These are phyloP conservation scores for Cyanidium caldarium DNA, from an alignment of 23 red algal species.

Conservation along the genomic window DNA sequence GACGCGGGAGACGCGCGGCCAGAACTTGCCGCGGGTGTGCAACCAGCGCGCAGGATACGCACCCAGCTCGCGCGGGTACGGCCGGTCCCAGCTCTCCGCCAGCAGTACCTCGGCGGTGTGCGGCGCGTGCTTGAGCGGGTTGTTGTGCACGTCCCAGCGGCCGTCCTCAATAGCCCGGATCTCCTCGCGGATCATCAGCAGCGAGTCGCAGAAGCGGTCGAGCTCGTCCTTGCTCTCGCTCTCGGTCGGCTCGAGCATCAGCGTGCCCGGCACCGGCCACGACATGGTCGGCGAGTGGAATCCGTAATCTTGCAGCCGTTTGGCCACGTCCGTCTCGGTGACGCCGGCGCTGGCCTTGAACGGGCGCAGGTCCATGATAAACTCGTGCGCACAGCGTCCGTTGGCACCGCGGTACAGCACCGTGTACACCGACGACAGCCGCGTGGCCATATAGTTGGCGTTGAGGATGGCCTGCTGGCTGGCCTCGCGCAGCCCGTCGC, in stretches of 20 bases:
- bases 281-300: slow-evolving; percentile 99
- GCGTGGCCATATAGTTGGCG: slow-evolving; percentile 95
- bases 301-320: slow-evolving; percentile 93
- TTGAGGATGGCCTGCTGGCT: slow-evolving; percentile 91
- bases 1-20: slow-evolving; percentile 64
- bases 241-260: slow-evolving; percentile 98
- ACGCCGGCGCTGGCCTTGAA: slow-evolving; percentile 78
- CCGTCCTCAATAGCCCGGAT: slow-evolving; percentile 86
- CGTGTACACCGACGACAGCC: slow-evolving; percentile 34
- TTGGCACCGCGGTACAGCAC: slow-evolving; percentile 70
- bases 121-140: slow-evolving; percentile 90
- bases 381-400: slow-evolving; percentile 92
- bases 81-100: slow-evolving; percentile 57
- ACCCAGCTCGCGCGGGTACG: slow-evolving; percentile 69
- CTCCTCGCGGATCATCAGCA: slow-evolving; percentile 98
- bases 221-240: slow-evolving; percentile 83
- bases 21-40: slow-evolving; percentile 60
- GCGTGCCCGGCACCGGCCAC: slow-evolving; percentile 92
- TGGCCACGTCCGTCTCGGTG: slow-evolving; percentile 88
- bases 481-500: slow-evolving; percentile 68
- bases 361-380: slow-evolving; percentile 95
- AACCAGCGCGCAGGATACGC: slow-evolving; percentile 80
- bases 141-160: slow-evolving; percentile 77
- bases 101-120: slow-evolving; percentile 69
- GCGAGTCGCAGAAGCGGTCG: slow-evolving; percentile 86